These are phyloP conservation scores for Coelastrella sp. DNA, from an alignment of 139 green algal genomes.

Conservation along the genomic window DNA sequence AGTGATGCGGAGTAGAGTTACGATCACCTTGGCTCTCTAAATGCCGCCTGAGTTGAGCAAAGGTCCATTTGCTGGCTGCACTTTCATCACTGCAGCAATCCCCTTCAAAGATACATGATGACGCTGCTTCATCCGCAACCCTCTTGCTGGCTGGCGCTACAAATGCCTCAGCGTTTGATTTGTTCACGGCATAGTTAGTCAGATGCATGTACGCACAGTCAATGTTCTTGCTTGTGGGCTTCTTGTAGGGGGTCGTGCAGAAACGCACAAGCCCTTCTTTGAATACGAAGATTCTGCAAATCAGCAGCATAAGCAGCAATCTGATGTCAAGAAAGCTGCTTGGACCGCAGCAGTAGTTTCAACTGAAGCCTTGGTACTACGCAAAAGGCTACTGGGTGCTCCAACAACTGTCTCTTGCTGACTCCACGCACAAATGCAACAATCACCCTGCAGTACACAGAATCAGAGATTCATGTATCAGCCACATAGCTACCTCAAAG, in stretches of 20 bases:
- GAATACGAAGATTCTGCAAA: conserved; percentile 62
- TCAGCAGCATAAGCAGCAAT: background rate
- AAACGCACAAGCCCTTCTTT: conserved; percentile 75
- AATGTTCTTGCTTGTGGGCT: conserved; percentile 69
- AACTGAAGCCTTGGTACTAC: no score
- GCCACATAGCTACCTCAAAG: conserved; percentile 55
- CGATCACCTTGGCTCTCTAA: conserved; percentile 38
- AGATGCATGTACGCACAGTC: conserved; percentile 72
- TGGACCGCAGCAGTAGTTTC: background rate
- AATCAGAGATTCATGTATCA: background rate
- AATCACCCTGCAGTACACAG: background rate
- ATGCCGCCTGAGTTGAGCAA: conserved; percentile 63
- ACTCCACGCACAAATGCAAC: no score
- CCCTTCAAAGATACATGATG: no score
- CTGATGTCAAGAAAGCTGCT: background rate
- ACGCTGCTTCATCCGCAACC: background rate
- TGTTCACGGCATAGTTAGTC: conserved; percentile 78
- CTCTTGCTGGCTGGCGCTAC: conserved; percentile 15
- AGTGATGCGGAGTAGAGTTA: no score
- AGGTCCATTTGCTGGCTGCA: conserved; percentile 73
- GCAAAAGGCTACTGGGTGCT: no score
- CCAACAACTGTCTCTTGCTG: no score
- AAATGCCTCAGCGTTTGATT: conserved; percentile 60
- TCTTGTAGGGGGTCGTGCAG: conserved; percentile 70
- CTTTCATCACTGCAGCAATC: background rate